These are phyloP conservation scores for Aspergillus asperescens DNA, from an alignment of 495 filamentous ascomycete genomes.

Conservation along the genomic window DNA sequence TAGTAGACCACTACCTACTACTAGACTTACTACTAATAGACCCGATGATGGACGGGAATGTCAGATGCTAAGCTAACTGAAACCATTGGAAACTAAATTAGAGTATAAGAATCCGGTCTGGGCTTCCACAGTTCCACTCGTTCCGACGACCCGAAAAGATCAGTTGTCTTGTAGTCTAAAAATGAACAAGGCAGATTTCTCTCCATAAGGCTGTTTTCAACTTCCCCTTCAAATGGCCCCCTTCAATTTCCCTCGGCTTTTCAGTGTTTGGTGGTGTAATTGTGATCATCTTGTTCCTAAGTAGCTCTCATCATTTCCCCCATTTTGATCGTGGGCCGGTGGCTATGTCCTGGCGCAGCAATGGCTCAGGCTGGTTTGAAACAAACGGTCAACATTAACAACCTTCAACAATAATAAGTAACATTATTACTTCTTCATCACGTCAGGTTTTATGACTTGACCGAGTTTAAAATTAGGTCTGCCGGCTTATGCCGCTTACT, in stretches of 20 bases:
- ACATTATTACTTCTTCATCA: not conserved
- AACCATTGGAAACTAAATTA: not conserved
- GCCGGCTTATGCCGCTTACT: not conserved
- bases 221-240: conserved; percentile 19
- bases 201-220: conserved; percentile 19
- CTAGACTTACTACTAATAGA: too few relatives aligned
- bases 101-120: not conserved
- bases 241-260: conserved; percentile 1
- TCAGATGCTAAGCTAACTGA: not conserved
- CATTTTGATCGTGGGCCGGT: conserved; percentile 9
- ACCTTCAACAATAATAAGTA: too few relatives aligned
- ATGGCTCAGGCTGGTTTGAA: conserved; percentile 16
- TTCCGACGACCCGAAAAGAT: not conserved
- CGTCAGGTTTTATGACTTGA: not conserved
- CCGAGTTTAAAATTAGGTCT: not conserved
- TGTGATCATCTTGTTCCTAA: not conserved
- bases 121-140: too few relatives aligned
- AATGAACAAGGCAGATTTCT: conserved; percentile 12
- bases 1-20: too few relatives aligned
- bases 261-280: not conserved
- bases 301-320: not conserved
- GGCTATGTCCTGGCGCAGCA: conserved; percentile 27
- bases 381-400: conserved; percentile 12
- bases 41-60: conserved; percentile 1
- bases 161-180: conserved; percentile 3